A percentile compares a stretch with the other conserved stretches of the same genome.
Evolutionary conservation across 2,329 filamentous ascomycete genomes (phyloP).

Genomic region (Huntiella savannae): DNA sequence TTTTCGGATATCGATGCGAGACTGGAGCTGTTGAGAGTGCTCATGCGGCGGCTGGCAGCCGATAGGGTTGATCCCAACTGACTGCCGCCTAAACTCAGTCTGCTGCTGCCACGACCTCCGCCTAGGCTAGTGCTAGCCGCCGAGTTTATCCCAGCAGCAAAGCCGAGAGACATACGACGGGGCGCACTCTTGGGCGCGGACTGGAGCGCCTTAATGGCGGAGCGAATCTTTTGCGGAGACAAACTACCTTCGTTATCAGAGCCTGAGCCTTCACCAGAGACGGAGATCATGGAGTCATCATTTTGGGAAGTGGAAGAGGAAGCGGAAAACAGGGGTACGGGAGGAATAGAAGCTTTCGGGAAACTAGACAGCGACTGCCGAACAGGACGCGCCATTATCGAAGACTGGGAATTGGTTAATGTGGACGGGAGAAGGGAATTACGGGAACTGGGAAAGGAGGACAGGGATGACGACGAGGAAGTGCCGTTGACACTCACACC

Average conservation of each 20-base stretch:
- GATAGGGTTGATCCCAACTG: background rate
- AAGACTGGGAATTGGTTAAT: background rate
- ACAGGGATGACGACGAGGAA: conserved; percentile 6
- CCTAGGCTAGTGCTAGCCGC: background rate
- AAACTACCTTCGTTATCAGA: conserved; percentile 12
- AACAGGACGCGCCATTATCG: background rate
- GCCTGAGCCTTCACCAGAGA: conserved; percentile 7
- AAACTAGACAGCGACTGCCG: background rate
- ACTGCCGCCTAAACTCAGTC: background rate
- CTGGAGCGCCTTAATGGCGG: conserved; percentile 9
- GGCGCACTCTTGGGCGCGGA: background rate
- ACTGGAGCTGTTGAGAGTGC: conserved; percentile 18
- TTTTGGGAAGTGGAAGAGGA: conserved; percentile 2
- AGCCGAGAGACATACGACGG: conserved; percentile 9
- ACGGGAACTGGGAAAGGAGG: background rate
- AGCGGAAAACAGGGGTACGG: background rate
- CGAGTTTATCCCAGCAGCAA: background rate
- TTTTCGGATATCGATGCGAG: conserved; percentile 31
- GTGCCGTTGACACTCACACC: conserved; percentile 11
- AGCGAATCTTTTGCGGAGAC: conserved; percentile 11
- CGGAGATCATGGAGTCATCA: background rate
- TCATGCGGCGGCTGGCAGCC: background rate
- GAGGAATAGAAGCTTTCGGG: background rate
- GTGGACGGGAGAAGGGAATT: background rate
- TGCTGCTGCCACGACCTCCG: background rate